Percentiles rank a stretch among this genome's conserved stretches.
Conservation (phyloP, 2,329 filamentous ascomycete genomes). For the Botrytis porri region DNA sequence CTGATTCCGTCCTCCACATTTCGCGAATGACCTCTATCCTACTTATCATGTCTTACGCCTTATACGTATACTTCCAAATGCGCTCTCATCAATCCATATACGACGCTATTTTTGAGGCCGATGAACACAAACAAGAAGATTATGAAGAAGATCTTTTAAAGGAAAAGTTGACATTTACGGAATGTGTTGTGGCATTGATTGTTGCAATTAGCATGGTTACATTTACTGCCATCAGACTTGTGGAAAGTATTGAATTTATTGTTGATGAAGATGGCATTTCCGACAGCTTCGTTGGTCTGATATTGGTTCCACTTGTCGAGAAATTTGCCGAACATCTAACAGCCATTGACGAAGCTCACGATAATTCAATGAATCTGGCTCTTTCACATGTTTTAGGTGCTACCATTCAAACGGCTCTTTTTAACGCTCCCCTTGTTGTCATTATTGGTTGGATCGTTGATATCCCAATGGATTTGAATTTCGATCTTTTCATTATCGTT, state of each 20-base stretch:
- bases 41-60: constrained; percentile 64
- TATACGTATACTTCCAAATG: constrained; percentile 70
- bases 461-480: constrained; percentile 73
- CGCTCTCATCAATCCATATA: constrained; percentile 75
- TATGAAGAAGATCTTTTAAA: constrained; percentile 57
- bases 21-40: constrained; percentile 70
- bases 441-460: constrained; percentile 77
- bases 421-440: constrained; percentile 81
- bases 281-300: constrained; percentile 65
- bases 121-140: constrained; percentile 67
- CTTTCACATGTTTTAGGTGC: constrained; percentile 51
- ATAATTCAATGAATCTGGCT: constrained; percentile 59
- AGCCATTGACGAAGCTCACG: constrained; percentile 80
- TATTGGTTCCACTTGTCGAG: constrained; percentile 77
- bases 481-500: constrained; percentile 84
- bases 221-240: constrained; percentile 69
- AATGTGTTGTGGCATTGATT: constrained; percentile 63
- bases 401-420: constrained; percentile 82
- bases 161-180: constrained; percentile 70
- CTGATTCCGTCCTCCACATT: constrained; percentile 56
- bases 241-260: constrained; percentile 66
- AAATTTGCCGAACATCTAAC: constrained; percentile 85
- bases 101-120: constrained; percentile 66
- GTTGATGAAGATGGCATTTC: constrained; percentile 50
- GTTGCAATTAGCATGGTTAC: constrained; percentile 67